Conservation (phyloP, 257 asterid species). For the Plantago major region DNA sequence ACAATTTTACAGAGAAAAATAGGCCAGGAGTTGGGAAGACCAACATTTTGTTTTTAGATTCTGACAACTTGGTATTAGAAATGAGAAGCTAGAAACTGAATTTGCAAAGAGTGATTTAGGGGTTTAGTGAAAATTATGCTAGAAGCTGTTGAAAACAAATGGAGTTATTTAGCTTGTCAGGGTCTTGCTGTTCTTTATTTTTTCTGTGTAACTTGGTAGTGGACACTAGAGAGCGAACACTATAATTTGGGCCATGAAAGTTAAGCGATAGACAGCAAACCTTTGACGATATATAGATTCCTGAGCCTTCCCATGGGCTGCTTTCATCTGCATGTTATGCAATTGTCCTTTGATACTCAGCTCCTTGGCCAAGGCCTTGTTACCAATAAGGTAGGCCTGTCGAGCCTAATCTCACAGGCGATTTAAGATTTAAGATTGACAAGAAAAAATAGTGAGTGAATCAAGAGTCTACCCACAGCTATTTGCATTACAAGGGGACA, state of each 20-base stretch:
- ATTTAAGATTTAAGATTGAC: constrained; percentile 25
- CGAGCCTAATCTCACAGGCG: constrained; percentile 68
- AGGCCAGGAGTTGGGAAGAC: too few relatives aligned
- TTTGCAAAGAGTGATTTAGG: not conserved
- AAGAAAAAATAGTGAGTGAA: constrained; percentile 9
- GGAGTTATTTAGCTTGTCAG: not conserved
- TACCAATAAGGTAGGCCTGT: constrained; percentile 86
- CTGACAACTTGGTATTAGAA: not conserved
- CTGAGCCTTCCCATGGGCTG: constrained; percentile 93
- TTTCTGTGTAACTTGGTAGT: not conserved
- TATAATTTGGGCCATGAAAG: not conserved
- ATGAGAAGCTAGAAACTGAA: not conserved
- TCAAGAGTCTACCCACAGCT: too few relatives aligned
- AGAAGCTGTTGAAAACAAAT: not conserved
- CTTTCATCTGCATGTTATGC: constrained; percentile 95
- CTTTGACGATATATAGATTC: constrained; percentile 84
- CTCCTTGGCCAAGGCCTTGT: constrained; percentile 98
- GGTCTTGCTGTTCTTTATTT: not conserved
- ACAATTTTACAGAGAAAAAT: too few relatives aligned
- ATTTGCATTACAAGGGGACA: too few relatives aligned
- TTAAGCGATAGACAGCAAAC: constrained; percentile 33
- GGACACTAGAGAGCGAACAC: constrained; percentile 2
- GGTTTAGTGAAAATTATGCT: not conserved
- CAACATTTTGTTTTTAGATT: not conserved
- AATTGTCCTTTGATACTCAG: constrained; percentile 92